Evolutionary conservation across 108 stramenopile species (phyloP).

Genomic region (Fragilaria radians): DNA sequence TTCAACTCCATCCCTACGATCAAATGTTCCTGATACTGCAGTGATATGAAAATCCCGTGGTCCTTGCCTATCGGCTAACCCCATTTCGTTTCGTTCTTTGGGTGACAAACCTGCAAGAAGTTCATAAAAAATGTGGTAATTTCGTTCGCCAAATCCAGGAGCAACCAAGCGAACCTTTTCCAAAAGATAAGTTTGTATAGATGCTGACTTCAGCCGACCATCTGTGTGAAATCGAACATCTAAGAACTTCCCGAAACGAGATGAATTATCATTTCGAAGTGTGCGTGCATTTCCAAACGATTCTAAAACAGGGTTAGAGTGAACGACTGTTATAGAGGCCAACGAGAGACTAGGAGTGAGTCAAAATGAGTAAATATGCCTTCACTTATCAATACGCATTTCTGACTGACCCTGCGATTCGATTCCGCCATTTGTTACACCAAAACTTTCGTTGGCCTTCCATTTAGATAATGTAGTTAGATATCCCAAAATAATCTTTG

Average conservation of each 20-base stretch:
- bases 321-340: constrained; percentile 69
- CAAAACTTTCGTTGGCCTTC: constrained; percentile 19
- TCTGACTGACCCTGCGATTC: constrained; percentile 4
- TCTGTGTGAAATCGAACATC: constrained; percentile 48
- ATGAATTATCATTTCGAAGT: constrained; percentile 87
- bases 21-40: constrained; percentile 60
- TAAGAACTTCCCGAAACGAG: constrained; percentile 95
- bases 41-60: constrained; percentile 66
- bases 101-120: constrained; percentile 43
- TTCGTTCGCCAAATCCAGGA: constrained; percentile 74
- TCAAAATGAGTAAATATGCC: no score
- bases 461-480: constrained; percentile 60
- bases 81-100: constrained; percentile 28
- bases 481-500: constrained; percentile 83
- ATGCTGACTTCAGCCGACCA: constrained; percentile 62
- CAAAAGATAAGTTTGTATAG: constrained; percentile 73
- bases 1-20: constrained; percentile 72
- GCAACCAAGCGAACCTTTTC: constrained; percentile 76
- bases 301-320: constrained; percentile 87
- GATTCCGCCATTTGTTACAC: not conserved
- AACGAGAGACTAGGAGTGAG: no score
- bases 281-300: constrained; percentile 91
- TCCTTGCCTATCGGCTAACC: constrained; percentile 26
- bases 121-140: constrained; percentile 95
- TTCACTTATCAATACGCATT: no score